Evolutionary conservation across 2,329 filamentous ascomycete species (phyloP), one percentile per base, ranked within the genome.

Genomic region (Stagonosporopsis chrysanthemi): DNA sequence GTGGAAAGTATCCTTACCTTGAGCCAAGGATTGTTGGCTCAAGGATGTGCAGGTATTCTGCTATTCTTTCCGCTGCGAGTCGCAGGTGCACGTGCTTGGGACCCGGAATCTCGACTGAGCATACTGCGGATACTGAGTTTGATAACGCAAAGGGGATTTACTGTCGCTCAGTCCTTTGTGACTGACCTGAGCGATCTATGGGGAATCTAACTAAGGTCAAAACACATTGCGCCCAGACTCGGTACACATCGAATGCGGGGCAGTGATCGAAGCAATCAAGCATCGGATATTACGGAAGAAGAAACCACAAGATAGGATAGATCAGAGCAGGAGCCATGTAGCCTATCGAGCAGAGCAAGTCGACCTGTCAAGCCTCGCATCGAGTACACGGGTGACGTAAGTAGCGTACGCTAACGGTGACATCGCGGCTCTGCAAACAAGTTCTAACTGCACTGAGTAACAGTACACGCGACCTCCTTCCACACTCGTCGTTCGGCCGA

Each of bases 41-140:
- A 48, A 15, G 67, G 68, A 2, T 43, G 61, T 28, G 58, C 67
- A 9, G 68, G 69, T 2, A 39, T 70, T 2, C 31, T 71, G 3
- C 31, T 71, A 11, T 67, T 72, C 55, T 69, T 71, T 33, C 69
- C 69, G 17, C 42, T 71, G 9, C 58, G 69, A n/a, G 67, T 72
- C 7, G 67, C 67, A 8, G 69, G 69, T 15, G 69, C 68, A 1
- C 60, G 68, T 29, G 64, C 61, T 7, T 44, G 19, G 14, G 52
- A 66, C 17, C 8, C 5, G 3, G 11, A 8, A 6, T 15, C 24
- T 14, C 36, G 12, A n/a, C 4, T 1, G 9, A 29, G 40, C 9
- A 41, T 53, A 17, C 7, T 53, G 22, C 35, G 17, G 14, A 5
- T 41, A 15, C 9, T 53, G 15, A 8, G 8, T 1, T 15, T 29